Conservation (phyloP, 768 basidiomycete species). For the Xerocomellus intermedius region DNA sequence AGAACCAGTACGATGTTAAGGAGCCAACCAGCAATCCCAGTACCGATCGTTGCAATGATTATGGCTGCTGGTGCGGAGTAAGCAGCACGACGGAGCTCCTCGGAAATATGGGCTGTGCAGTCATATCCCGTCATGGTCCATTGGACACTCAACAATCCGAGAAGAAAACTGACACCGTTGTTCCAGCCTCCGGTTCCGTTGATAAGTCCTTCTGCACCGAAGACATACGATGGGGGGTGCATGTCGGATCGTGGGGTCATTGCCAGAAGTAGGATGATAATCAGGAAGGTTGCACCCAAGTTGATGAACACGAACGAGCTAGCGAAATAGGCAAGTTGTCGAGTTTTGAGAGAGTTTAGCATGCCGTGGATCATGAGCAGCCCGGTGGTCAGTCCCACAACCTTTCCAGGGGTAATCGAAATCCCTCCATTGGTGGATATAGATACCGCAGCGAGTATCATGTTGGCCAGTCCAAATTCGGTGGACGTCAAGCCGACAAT, state of each 20-base stretch:
- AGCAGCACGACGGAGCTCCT: conserved; percentile 54
- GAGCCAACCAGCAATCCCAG: conserved; percentile 57
- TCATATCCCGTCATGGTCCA: conserved; percentile 43
- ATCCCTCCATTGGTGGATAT: conserved; percentile 32
- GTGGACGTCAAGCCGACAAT: conserved; percentile 33
- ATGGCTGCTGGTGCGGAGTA: conserved; percentile 46
- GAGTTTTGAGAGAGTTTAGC: conserved; percentile 45
- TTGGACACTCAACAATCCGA: conserved; percentile 47
- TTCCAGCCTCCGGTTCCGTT: conserved; percentile 45
- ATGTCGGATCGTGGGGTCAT: conserved; percentile 49
- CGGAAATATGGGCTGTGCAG: conserved; percentile 29
- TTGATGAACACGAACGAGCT: conserved; percentile 46
- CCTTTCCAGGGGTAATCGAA: conserved; percentile 37
- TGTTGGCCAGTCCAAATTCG: conserved; percentile 36
- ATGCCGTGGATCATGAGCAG: conserved; percentile 42
- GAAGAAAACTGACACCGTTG: conserved; percentile 42
- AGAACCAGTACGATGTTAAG: conserved; percentile 61
- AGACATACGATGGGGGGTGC: conserved; percentile 58
- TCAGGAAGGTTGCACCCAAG: conserved; percentile 40
- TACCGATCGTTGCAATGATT: conserved; percentile 45
- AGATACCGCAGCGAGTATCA: conserved; percentile 32
- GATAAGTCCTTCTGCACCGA: conserved; percentile 41
- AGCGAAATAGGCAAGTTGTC: conserved; percentile 33
- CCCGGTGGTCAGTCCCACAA: conserved; percentile 41
- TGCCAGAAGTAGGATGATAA: conserved; percentile 43